A percentile compares a stretch with the other conserved stretches of the same genome.
Conservation (phyloP, 2,329 filamentous ascomycete species). For the Salinomyces thailandicus region DNA sequence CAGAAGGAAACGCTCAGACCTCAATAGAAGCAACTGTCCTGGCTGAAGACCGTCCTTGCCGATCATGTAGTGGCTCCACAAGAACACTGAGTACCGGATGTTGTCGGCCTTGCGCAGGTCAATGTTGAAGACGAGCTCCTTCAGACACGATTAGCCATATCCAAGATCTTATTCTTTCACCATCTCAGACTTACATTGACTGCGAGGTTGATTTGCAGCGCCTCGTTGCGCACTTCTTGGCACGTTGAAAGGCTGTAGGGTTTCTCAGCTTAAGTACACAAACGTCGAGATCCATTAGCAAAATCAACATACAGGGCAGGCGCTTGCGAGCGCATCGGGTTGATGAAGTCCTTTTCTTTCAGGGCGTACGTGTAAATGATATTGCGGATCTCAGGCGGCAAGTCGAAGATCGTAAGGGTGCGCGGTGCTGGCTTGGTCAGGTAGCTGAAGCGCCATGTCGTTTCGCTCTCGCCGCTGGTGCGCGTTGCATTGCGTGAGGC, state of each 20-base stretch:
- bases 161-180: too few relatives aligned
- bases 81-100: neutral
- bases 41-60: neutral
- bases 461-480: neutral
- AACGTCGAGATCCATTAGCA: too few relatives aligned
- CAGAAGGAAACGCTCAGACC: neutral
- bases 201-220: neutral
- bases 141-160: too few relatives aligned
- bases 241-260: neutral
- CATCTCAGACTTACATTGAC: too few relatives aligned
- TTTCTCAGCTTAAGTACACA: too few relatives aligned
- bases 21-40: neutral
- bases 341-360: too few relatives aligned
- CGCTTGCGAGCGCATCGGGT: too few relatives aligned
- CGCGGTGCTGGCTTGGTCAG: neutral
- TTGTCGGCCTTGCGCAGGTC: neutral
- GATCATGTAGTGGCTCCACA: neutral
- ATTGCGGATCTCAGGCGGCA: slow-evolving; percentile 1
- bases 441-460: neutral
- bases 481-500: too few relatives aligned
- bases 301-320: too few relatives aligned
- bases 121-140: slow-evolving; percentile 4
- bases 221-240: slow-evolving; percentile 1
- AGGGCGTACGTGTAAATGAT: slow-evolving; percentile 2
- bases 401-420: neutral